Conservation (phyloP, 2,329 filamentous ascomycete genomes). For the Alternaria rosae region DNA sequence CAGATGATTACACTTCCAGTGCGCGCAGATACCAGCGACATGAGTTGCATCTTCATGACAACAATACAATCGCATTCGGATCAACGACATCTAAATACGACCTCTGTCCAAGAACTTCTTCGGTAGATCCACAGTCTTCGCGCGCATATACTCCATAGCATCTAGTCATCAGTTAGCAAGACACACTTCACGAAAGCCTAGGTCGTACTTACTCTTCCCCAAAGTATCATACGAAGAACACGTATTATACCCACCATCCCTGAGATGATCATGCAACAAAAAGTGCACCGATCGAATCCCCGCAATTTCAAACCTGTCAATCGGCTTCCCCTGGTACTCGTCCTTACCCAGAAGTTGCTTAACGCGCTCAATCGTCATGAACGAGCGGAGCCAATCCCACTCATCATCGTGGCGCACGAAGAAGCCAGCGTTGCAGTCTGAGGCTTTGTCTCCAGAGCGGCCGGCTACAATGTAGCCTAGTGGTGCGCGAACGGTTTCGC, state of each 20-base stretch:
- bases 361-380: slow-evolving; percentile 37
- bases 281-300: slow-evolving; percentile 44
- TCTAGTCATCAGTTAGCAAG: slow-evolving; percentile 10
- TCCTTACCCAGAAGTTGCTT: slow-evolving; percentile 38
- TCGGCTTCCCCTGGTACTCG: slow-evolving; percentile 28
- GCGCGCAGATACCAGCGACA: background rate
- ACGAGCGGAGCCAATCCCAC: slow-evolving; percentile 41
- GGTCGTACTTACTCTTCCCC: slow-evolving; percentile 15
- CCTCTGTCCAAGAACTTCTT: slow-evolving; percentile 24
- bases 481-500: slow-evolving; percentile 41
- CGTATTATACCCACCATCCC: slow-evolving; percentile 44
- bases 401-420: slow-evolving; percentile 45
- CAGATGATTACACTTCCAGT: background rate
- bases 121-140: slow-evolving; percentile 26
- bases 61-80: background rate
- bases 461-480: slow-evolving; percentile 56
- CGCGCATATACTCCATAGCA: slow-evolving; percentile 29
- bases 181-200: background rate
- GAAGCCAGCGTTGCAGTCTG: slow-evolving; percentile 48
- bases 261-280: slow-evolving; percentile 54
- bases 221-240: slow-evolving; percentile 8
- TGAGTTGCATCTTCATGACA: background rate
- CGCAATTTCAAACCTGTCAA: slow-evolving; percentile 17
- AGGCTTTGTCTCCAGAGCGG: slow-evolving; percentile 52
- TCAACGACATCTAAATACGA: slow-evolving; percentile 3